Evolutionary conservation across 371 early-diverging fungal genomes (phyloP).

Genomic region (Mucor lusitanicus): DNA sequence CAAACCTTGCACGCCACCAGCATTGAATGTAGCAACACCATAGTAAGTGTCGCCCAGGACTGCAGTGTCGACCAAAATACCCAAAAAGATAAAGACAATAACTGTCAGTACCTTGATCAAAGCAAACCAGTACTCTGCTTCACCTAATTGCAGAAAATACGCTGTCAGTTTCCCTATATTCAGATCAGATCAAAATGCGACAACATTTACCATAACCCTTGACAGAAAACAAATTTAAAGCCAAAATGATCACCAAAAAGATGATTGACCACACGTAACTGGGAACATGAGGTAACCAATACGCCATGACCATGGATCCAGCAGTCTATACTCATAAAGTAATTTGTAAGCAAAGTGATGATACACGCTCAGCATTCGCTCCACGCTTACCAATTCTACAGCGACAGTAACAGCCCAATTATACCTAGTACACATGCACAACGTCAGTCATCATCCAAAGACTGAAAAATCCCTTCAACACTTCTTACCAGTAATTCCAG

Average conservation of each 20-base stretch:
- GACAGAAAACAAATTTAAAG: slow-evolving; percentile 55
- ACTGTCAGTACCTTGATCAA: slow-evolving; percentile 66
- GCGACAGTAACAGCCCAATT: slow-evolving; percentile 88
- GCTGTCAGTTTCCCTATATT: not conserved
- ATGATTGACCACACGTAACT: slow-evolving; percentile 55
- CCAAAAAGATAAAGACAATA: slow-evolving; percentile 71
- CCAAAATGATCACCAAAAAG: slow-evolving; percentile 44
- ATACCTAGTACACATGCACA: slow-evolving; percentile 25
- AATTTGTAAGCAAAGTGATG: no score
- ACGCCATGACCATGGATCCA: slow-evolving; percentile 48
- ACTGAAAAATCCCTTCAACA: not conserved
- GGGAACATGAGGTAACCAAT: slow-evolving; percentile 71
- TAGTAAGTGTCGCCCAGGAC: slow-evolving; percentile 46
- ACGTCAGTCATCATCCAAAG: not conserved
- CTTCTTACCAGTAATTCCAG: slow-evolving; percentile 67
- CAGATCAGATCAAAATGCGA: not conserved
- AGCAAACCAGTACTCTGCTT: slow-evolving; percentile 73
- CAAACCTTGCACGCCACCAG: slow-evolving; percentile 32
- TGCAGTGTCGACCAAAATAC: slow-evolving; percentile 54
- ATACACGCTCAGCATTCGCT: no score
- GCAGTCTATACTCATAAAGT: slow-evolving; percentile 21
- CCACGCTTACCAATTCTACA: slow-evolving; percentile 55
- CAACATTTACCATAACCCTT: slow-evolving; percentile 55
- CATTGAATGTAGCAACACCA: slow-evolving; percentile 30
- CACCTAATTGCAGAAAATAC: slow-evolving; percentile 16